A percentile compares a stretch with the other conserved stretches of the same genome.
These are phyloP conservation scores for Exsudoporus frostii DNA, from an alignment of 768 basidiomycete species.

Conservation along the genomic window DNA sequence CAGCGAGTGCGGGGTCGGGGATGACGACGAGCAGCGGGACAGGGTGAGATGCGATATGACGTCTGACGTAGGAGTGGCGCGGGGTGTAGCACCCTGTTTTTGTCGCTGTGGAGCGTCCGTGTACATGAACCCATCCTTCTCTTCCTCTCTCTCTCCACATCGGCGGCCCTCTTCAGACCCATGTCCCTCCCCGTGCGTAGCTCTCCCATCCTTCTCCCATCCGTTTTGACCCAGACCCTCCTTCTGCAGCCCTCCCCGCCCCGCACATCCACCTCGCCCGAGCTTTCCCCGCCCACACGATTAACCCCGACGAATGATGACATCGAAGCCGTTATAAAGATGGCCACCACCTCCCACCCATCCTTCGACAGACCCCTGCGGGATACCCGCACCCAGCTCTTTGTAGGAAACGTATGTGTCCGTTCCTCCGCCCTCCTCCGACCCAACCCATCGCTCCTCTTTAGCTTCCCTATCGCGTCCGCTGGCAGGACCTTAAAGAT, in stretches of 20 bases:
- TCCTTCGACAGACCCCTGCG: constrained; percentile 51
- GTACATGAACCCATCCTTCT: constrained; percentile 24
- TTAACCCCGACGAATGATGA: constrained; percentile 66
- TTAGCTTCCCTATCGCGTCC: constrained; percentile 92
- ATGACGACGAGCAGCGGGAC: background rate
- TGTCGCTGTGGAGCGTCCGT: constrained; percentile 33
- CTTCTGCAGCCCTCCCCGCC: constrained; percentile 11
- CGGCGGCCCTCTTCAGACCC: background rate
- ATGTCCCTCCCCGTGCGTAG: constrained; percentile 19
- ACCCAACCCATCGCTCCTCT: background rate
- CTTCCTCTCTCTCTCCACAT: constrained; percentile 2
- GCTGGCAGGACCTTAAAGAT: constrained; percentile 99
- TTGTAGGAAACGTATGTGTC: constrained; percentile 85
- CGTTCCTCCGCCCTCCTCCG: background rate
- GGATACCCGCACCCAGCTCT: constrained; percentile 93
- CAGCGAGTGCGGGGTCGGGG: background rate
- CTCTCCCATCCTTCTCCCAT: too few relatives aligned
- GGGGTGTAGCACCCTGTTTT: constrained; percentile 33
- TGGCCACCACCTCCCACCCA: constrained; percentile 74
- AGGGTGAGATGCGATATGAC: constrained; percentile 20
- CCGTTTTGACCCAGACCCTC: background rate
- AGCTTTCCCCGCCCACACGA: constrained; percentile 4
- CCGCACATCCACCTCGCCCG: constrained; percentile 4
- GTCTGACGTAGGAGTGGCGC: constrained; percentile 34
- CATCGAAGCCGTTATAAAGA: constrained; percentile 89